Base-by-base conservation (phyloP, 805 yeast genomes). In the Yamadazyma olivae region DNA sequence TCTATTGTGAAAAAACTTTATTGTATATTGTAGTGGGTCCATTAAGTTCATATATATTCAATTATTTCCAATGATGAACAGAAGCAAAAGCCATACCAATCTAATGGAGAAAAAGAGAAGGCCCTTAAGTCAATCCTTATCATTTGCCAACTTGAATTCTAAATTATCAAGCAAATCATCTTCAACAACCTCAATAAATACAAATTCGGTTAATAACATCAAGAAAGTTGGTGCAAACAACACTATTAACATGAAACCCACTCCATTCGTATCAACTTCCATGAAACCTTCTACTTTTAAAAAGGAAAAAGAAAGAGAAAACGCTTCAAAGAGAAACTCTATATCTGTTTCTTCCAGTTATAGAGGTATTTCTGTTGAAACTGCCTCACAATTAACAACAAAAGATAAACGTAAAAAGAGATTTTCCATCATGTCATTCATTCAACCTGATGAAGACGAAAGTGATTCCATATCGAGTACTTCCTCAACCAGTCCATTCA, bases 41-140 rank as follows among this genome's bases (percentile, higher is more conserved):
- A n/a, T n/a, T n/a, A n/a, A n/a, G n/a, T n/a, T n/a, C n/a, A n/a
- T n/a, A n/a, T n/a, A n/a, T n/a, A n/a, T n/a, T n/a, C n/a, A n/a
- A n/a, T n/a, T n/a, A n/a, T n/a, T n/a, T n/a, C 24, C 8, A 21
- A 12, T 12, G 10, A 21, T 29, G 32, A 12, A n/a, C 4, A 18
- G 14, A 14, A 29, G 32, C 17, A 29, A 13, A 20, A 29, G 32
- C 15, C 22, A 29, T 5, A 6, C 16, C 15, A 29, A 29, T 14
- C 15, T 29, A 10, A 17, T 29, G 32, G 32, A 29, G 5, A 29
- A 29, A 17, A 40, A 32, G 25, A 44, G 48, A 33, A 35, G 44
- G 23, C 48, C 48, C 5, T 44, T 44, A 23, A 41, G 45, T 24
- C 48, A 39, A 16, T 36, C 44, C 6, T 34, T 44, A 18, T 40